These are phyloP conservation scores for Candida montana DNA, from an alignment of 805 yeast species.

Conservation along the genomic window DNA sequence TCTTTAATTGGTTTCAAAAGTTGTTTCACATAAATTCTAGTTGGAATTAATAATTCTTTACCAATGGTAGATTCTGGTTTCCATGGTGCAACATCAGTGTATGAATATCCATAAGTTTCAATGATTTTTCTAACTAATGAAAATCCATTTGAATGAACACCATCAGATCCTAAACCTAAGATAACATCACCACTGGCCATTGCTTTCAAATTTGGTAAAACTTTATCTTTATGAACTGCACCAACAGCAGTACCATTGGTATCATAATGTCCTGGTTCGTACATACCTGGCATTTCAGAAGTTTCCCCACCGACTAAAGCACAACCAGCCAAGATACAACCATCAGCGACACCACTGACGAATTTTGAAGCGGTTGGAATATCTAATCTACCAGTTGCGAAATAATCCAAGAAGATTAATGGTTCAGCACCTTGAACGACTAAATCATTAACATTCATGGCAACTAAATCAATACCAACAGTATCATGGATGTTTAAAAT, in stretches of 20 bases:
- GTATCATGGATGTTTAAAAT: slow-evolving; percentile 83
- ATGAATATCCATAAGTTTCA: slow-evolving; percentile 66
- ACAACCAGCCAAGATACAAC: slow-evolving; percentile 92
- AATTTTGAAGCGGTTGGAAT: slow-evolving; percentile 79
- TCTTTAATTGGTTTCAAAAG: slow-evolving; percentile 67
- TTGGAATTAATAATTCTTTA: slow-evolving; percentile 80
- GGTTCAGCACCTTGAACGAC: slow-evolving; percentile 99
- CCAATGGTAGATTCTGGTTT: slow-evolving; percentile 66
- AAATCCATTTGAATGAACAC: slow-evolving; percentile 95
- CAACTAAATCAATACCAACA: slow-evolving; percentile 98
- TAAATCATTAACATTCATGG: slow-evolving; percentile 97
- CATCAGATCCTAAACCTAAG: slow-evolving; percentile 85
- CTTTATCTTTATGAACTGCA: slow-evolving; percentile 72
- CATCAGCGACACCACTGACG: slow-evolving; percentile 93
- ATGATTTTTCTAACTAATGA: slow-evolving; percentile 90
- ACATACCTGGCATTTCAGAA: slow-evolving; percentile 99
- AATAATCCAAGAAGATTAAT: slow-evolving; percentile 88
- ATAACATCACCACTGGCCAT: slow-evolving; percentile 80
- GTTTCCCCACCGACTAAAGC: slow-evolving; percentile 99
- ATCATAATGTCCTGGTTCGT: slow-evolving; percentile 91
- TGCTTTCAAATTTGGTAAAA: slow-evolving; percentile 63
- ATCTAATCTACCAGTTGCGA: slow-evolving; percentile 91
- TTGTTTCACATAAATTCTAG: slow-evolving; percentile 91
- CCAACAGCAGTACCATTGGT: slow-evolving; percentile 99
- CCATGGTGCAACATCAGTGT: slow-evolving; percentile 85